Conservation (phyloP, 192 early-diverging fungal species). For the Coemansia sp. region DNA sequence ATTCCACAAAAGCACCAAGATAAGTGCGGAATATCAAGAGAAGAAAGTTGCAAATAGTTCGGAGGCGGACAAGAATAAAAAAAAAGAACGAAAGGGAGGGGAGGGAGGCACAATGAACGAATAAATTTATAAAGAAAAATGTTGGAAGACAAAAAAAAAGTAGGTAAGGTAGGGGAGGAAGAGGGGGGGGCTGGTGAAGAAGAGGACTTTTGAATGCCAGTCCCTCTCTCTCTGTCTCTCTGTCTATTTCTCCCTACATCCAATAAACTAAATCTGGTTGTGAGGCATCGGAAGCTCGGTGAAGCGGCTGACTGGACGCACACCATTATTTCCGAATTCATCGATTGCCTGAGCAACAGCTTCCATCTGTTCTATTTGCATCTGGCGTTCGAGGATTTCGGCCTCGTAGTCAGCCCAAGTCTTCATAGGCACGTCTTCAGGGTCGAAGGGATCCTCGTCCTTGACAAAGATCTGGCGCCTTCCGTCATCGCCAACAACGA, state of each 20-base stretch:
- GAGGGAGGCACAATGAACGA: too few relatives aligned
- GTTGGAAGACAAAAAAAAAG: background rate
- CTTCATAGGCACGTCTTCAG: constrained; percentile 78
- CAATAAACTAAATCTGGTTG: background rate
- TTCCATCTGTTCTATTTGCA: constrained; percentile 23
- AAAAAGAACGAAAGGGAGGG: too few relatives aligned
- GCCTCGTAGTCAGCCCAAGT: constrained; percentile 87
- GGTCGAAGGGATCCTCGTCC: constrained; percentile 83
- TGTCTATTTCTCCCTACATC: too few relatives aligned
- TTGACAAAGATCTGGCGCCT: constrained; percentile 64
- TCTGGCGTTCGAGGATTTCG: constrained; percentile 23
- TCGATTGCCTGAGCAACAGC: constrained; percentile 40
- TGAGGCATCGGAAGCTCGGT: constrained; percentile 14
- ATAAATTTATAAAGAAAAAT: too few relatives aligned
- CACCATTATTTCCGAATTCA: constrained; percentile 30
- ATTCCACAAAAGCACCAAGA: too few relatives aligned
- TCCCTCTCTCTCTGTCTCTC: too few relatives aligned
- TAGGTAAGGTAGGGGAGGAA: too few relatives aligned
- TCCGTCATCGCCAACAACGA: constrained; percentile 70
- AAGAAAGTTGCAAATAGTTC: too few relatives aligned
- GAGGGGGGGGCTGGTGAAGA: too few relatives aligned
- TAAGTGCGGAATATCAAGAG: too few relatives aligned
- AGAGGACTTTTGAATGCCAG: too few relatives aligned
- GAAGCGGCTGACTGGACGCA: constrained; percentile 34
- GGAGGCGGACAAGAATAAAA: too few relatives aligned